Evolutionary conservation across 176 grass and related monocot genomes (phyloP).

Genomic region (Dactylis glomerata): DNA sequence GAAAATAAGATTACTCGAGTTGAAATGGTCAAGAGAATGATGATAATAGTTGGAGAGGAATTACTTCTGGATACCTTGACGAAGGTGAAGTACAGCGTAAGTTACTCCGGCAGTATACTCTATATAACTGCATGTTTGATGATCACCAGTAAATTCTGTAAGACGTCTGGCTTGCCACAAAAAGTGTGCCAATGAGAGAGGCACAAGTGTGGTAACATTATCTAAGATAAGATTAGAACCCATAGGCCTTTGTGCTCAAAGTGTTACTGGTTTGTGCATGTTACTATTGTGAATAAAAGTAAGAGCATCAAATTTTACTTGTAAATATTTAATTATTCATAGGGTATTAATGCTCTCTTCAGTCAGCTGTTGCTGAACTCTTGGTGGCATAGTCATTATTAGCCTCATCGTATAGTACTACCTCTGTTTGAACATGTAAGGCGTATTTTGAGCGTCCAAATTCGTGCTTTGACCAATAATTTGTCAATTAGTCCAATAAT

Average conservation of each 20-base stretch:
- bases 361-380: background rate
- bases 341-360: background rate
- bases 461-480: background rate
- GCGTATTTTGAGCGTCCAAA: background rate
- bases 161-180: background rate
- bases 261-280: background rate
- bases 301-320: background rate
- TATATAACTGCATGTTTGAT: background rate
- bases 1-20: constrained; percentile 49
- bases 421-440: background rate
- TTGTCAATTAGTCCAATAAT: background rate
- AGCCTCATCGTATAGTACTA: background rate
- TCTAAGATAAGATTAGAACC: background rate
- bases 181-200: background rate
- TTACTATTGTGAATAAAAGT: background rate
- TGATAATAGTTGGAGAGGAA: constrained; percentile 46
- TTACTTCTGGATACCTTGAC: constrained; percentile 36
- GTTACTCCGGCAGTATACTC: background rate
- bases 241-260: background rate
- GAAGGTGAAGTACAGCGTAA: constrained; percentile 43
- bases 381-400: background rate
- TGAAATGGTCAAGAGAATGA: constrained; percentile 58
- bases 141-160: background rate
- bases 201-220: background rate
- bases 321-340: background rate